Evolutionary conservation across 2,329 filamentous ascomycete genomes (phyloP), one percentile per base, ranked within the genome.

Genomic region (Aspergillus novofumigatus): DNA sequence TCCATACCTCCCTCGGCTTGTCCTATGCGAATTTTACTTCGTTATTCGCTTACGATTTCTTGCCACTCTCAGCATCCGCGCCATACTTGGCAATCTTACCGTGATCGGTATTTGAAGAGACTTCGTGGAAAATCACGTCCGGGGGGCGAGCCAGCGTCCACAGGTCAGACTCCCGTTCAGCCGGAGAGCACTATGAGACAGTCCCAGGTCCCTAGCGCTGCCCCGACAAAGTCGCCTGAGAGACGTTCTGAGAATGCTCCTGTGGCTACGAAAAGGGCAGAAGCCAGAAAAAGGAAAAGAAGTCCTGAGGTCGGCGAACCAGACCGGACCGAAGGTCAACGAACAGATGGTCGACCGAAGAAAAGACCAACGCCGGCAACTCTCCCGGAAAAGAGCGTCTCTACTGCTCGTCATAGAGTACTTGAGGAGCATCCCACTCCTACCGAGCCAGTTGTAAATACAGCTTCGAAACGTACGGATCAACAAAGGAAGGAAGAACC

Each of bases 41-140:
- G 29, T 53, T 41, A 23, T 57, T 25, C 44, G 20, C 53, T 62
- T 52, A 57, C 52, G 51, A 44, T 42, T 47, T 29, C 56, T 41
- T 11, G 42, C 35, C 1, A 2, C 23, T 5, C 25, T 10, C 57
- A 78, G 77, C 65, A 77, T 59, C 74, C 77, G 10, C 65, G 70
- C 49, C 79, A 81, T 64, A 74, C 78, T 2, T 80, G 63, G 62
- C 79, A 81, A 64, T 80, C 79, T 32, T 81, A 76, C 74, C 73
- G 79, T 35, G 72, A 78, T 63, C 74, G 78, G n/a, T 81, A 76
- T 60, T 35, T 78, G 14, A 80, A 75, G 58, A 64, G 59, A 23
- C 60, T 80, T 10, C 69, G 71, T 21, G 71, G 71, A 11, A 67
- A 58, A 8, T 67, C 69, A 38, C 71, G 72, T 2, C 75, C 76